Evolutionary conservation across 805 yeast genomes (phyloP), one percentile per base, ranked within the genome.

Genomic region (Suhomyces sp.): DNA sequence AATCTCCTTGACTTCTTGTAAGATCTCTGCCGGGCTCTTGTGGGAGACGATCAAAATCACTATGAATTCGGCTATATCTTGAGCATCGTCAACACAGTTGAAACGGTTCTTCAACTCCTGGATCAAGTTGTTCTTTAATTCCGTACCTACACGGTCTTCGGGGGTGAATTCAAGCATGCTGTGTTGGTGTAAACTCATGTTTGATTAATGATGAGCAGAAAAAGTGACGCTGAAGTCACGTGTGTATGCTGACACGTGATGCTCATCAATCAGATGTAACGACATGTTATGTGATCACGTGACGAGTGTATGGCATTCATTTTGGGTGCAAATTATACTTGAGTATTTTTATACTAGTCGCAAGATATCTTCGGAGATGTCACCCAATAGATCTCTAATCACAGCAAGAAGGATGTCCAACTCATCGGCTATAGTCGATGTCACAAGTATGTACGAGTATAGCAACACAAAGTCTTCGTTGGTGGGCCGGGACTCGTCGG

Each of bases 391-490:
- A 2, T 78, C 80, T 25, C 81, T 82, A 37, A 88, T 76, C 19
- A 77, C 66, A 1, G 66, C 71, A 44, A 85, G 76, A 33, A 89
- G 78, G 43, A 70, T 76, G 53, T 84, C 83, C 57, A 89, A 68
- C 61, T 87, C 90, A 41, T 81, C 80, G 4, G 86, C 77, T 43
- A 89, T 82, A 1, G 85, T 80, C 39, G 85, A 73, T 0, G 92
- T 83, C 20, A 87, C 92, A 64, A 89, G 73, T 45, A 85, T 78
- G 65, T 88, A 89, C 0, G 92, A 82, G 62, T 88, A 89, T 47
- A 89, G 75, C 59, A 89, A 68, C 19, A 89, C 89, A 63, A 87
- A 89, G 59, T 89, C 96, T 54, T 86, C 87, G 60, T 86, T 86
- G 9, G 78, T 71, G 41, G 83, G 63, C 17, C 61, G 55, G 41